Conservation (phyloP, 2,329 filamentous ascomycete species). For the Cercospora berteroae region DNA sequence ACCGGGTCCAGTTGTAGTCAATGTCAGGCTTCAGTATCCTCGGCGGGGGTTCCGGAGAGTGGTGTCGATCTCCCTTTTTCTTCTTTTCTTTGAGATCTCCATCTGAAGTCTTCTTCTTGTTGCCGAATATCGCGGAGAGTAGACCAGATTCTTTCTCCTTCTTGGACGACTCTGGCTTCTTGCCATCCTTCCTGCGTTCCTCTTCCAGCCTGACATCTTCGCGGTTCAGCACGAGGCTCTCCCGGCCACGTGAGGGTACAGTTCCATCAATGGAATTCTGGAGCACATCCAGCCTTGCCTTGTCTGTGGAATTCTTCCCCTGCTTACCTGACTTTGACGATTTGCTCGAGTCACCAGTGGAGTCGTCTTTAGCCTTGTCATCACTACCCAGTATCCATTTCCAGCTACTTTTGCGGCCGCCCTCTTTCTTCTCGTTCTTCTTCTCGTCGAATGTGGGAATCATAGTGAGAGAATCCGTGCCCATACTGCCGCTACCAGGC, state of each 20-base stretch:
- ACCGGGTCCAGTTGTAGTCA: conserved; percentile 94
- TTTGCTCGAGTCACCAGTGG: conserved; percentile 38
- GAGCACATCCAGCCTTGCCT: conserved; percentile 77
- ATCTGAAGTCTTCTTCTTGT: conserved; percentile 67
- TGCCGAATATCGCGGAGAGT: conserved; percentile 90
- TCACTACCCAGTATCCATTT: conserved; percentile 71
- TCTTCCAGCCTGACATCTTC: conserved; percentile 72
- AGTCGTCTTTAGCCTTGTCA: conserved; percentile 58
- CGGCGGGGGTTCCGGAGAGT: conserved; percentile 77
- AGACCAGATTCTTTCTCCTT: conserved; percentile 69
- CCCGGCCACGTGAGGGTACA: conserved; percentile 57
- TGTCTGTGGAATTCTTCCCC: conserved; percentile 64
- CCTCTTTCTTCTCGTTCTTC: conserved; percentile 66
- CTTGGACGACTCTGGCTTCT: conserved; percentile 67
- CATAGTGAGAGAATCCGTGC: conserved; percentile 75
- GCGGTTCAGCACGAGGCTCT: conserved; percentile 80
- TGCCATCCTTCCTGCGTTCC: conserved; percentile 78
- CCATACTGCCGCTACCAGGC: conserved; percentile 62
- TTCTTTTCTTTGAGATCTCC: conserved; percentile 74
- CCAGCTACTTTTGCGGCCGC: conserved; percentile 74
- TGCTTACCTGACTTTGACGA: conserved; percentile 52
- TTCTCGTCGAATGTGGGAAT: conserved; percentile 76
- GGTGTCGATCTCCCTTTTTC: conserved; percentile 53
- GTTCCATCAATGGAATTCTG: conserved; percentile 78
- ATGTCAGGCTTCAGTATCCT: conserved; percentile 77